Evolutionary conservation across 176 grass and related monocot genomes (phyloP).

Genomic region (Alloteropsis semialata): DNA sequence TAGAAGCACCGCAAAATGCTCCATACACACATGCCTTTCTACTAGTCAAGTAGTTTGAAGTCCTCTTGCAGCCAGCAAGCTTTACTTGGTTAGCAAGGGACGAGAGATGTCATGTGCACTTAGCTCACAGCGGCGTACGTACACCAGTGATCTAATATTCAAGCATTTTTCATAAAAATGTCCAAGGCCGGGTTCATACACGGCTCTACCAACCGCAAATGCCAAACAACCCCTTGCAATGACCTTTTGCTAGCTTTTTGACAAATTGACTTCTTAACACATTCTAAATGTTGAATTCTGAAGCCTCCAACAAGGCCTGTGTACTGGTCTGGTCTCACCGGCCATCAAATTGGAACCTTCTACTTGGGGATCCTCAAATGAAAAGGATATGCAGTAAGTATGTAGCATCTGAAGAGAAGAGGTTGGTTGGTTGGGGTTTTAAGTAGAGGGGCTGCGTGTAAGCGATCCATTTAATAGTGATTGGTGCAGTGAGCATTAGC

Average conservation of each 20-base stretch:
- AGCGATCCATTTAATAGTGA: not conserved
- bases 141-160: not conserved
- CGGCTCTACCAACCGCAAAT: conserved; percentile 18
- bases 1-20: not conserved
- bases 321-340: not conserved
- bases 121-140: not conserved
- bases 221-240: not conserved
- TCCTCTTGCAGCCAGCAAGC: not conserved
- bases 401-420: not conserved
- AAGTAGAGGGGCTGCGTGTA: not conserved
- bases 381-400: not conserved
- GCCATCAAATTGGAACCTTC: conserved; percentile 27
- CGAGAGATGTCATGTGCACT: not conserved
- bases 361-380: not conserved
- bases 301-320: not conserved
- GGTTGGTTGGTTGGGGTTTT: not conserved
- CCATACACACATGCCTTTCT: not conserved
- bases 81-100: conserved; percentile 38
- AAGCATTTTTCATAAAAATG: not conserved
- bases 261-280: not conserved
- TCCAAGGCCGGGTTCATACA: too few species aligned
- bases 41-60: not conserved
- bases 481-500: not conserved
- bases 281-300: conserved; percentile 11
- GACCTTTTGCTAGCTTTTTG: conserved; percentile 22